Evolutionary conservation across 2,329 filamentous ascomycete genomes (phyloP), one percentile per base, ranked within the genome.

Genomic region (Dryadomyces quercivorus): DNA sequence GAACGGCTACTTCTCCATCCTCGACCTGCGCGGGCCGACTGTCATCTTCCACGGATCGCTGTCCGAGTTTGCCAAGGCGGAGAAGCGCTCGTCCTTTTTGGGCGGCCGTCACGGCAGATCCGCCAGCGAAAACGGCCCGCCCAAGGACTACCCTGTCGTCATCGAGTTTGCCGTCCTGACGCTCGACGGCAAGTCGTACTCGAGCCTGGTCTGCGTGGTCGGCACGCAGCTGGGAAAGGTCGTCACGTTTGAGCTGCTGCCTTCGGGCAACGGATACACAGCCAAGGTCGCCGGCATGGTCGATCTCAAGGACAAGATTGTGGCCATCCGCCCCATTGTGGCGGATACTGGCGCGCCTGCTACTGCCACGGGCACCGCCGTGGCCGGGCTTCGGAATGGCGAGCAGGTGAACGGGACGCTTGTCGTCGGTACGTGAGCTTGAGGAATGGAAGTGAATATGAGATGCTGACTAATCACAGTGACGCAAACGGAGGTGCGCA

Each of bases 101-200:
- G 79, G 76, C 67, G n/a, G 49, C 38, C 72, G 71, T 13, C 76
- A 75, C 55, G 77, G 51, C 34, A 40, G 74, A 10, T 26, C 67
- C 52, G 5, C 31, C 52, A 46, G 52, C 46, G 16, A 68, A 42
- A 42, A n/a, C 72, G 22, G 38, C 34, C 20, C 8, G 46, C 46
- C 72, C 1, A 76, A 75, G 50, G 91, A 96, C 63, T 94, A 84
- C 79, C 82, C 88, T 0, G 89, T 88, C 0, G 77, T 74, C 34
- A 82, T 97, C 31, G 88, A 96, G 64, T 98, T 97, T 70, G 89
- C 88, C 53, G 88, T 95, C 49, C 85, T 98, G 82, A 94, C 87
- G 3, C 72, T 96, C 4, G 93, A 97, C 46, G 87, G 85, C n/a
- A 92, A 97, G 64, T 83, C 88, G 59, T 98, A 95, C 66, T 97